Conservation (phyloP, 2,329 filamentous ascomycete genomes). For the Microdochium nivale region DNA sequence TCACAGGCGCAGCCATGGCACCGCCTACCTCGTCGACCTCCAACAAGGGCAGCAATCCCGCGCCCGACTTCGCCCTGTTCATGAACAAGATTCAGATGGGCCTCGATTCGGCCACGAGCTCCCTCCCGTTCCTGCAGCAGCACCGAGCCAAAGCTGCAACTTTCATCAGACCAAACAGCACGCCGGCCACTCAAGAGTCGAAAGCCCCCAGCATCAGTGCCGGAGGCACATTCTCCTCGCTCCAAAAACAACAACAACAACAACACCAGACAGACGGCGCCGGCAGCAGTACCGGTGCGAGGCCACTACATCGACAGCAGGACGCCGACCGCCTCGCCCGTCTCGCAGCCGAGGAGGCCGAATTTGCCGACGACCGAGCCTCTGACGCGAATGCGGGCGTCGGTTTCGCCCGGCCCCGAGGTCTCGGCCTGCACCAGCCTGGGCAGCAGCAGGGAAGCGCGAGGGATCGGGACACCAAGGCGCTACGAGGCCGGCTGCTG, state of each 20-base stretch:
- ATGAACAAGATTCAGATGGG: slow-evolving; percentile 19
- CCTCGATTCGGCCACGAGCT: slow-evolving; percentile 1
- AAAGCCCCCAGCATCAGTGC: not conserved
- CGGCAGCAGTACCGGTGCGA: slow-evolving; percentile 1
- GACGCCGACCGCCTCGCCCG: slow-evolving; percentile 5
- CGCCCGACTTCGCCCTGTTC: slow-evolving; percentile 17
- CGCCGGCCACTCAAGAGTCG: not conserved
- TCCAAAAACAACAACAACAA: not conserved
- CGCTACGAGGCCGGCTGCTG: not conserved
- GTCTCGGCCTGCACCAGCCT: not conserved
- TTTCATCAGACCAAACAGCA: not conserved
- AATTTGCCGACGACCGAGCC: slow-evolving; percentile 12
- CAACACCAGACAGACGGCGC: not conserved
- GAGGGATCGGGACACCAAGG: not conserved
- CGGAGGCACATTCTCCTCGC: slow-evolving; percentile 8
- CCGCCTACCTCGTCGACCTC: not conserved
- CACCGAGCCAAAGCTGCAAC: not conserved
- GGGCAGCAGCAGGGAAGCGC: not conserved
- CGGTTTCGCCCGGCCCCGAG: slow-evolving; percentile 2
- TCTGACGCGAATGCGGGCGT: slow-evolving; percentile 17
- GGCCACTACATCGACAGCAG: slow-evolving; percentile 2
- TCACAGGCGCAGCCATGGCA: not conserved
- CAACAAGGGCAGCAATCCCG: slow-evolving; percentile 13
- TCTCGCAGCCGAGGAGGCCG: slow-evolving; percentile 10
- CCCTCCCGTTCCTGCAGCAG: not conserved